Percentiles rank a stretch among this genome's conserved stretches.
phyloP scores from a whole-genome alignment of 169 alveolate species.

The Eimeria maxima region DNA sequence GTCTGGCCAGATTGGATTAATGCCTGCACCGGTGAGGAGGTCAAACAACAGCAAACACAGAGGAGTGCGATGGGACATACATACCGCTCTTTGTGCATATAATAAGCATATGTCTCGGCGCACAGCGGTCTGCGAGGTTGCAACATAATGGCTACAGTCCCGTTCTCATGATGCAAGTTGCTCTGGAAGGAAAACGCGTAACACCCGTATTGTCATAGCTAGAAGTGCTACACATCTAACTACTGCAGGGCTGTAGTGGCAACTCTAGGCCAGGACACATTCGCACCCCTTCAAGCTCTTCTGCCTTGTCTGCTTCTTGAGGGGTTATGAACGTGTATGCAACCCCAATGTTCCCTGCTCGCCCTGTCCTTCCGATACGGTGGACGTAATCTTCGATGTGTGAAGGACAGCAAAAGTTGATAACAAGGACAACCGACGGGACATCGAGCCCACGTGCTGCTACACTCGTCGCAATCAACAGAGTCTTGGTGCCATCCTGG shows the following conservation, averaged over 20 bases:
- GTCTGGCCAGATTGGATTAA: constrained; percentile 91
- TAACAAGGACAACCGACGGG: constrained; percentile 96
- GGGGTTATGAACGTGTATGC: constrained; percentile 97
- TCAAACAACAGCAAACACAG: not conserved
- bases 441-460: constrained; percentile 99
- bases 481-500: constrained; percentile 84
- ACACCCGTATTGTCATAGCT: not conserved
- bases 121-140: not conserved
- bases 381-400: constrained; percentile 99
- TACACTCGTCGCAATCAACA: constrained; percentile 99
- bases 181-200: not conserved
- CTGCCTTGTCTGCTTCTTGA: constrained; percentile 96
- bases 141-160: not conserved
- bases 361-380: constrained; percentile 99
- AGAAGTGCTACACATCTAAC: not conserved
- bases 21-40: constrained; percentile 72
- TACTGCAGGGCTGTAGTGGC: not conserved
- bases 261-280: not conserved
- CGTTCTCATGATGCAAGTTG: not conserved
- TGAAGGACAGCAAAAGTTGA: constrained; percentile 98
- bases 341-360: constrained; percentile 99
- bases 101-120: not conserved
- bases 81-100: not conserved
- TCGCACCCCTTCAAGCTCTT: constrained; percentile 95
- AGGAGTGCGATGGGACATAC: constrained; percentile 43